Percentiles rank a stretch among this genome's conserved stretches.
phyloP scores from a whole-genome alignment of 1,284 basidiomycete species.

The Trichosporon inkin region DNA sequence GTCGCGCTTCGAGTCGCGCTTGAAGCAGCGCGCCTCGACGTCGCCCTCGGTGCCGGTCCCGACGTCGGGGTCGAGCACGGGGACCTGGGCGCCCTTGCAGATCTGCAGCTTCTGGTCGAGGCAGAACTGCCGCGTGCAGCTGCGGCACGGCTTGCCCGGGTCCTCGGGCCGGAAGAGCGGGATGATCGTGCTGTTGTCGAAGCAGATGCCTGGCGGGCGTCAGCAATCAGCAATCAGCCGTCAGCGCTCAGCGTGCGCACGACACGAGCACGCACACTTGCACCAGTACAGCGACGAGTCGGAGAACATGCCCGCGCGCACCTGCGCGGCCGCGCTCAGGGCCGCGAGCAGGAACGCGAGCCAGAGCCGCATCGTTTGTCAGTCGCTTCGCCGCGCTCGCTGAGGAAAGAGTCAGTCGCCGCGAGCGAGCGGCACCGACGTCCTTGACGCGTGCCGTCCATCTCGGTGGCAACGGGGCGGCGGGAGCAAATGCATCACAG shows the following conservation, averaged over 20 bases:
- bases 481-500: neutral
- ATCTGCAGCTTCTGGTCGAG: constrained; percentile 84
- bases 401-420: neutral
- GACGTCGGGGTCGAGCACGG: constrained; percentile 82
- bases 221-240: too few relatives aligned
- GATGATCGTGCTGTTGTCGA: constrained; percentile 81
- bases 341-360: neutral
- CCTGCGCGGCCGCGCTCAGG: constrained; percentile 5
- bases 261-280: constrained; percentile 43
- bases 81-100: constrained; percentile 68
- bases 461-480: constrained; percentile 1
- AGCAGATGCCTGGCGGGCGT: constrained; percentile 77
- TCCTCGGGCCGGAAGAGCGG: constrained; percentile 74
- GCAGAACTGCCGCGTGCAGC: constrained; percentile 93
- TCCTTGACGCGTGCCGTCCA: neutral
- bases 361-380: neutral
- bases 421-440: too few relatives aligned
- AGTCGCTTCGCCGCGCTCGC: neutral
- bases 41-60: constrained; percentile 95
- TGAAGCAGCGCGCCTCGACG: constrained; percentile 91
- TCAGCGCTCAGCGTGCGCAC: too few relatives aligned
- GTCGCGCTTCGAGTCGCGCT: constrained; percentile 74
- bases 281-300: constrained; percentile 45
- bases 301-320: constrained; percentile 30
- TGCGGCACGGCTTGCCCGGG: constrained; percentile 80